These are phyloP conservation scores for Talaromyces pinophilus DNA, from an alignment of 2,329 filamentous ascomycete genomes.

Conservation along the genomic window DNA sequence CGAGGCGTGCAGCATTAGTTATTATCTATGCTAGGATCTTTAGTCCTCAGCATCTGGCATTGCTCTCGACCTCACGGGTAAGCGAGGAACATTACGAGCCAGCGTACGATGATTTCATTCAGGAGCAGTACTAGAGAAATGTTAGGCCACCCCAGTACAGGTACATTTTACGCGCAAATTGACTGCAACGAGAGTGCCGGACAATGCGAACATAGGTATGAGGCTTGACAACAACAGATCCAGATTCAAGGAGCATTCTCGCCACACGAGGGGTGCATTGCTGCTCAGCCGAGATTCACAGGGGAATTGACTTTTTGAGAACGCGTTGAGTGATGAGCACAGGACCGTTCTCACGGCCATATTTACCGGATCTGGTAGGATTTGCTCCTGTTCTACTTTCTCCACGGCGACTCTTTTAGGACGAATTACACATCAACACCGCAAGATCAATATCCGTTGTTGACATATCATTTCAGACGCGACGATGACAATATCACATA, in stretches of 20 bases:
- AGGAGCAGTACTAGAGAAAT: neutral
- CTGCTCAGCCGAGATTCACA: slow-evolving; percentile 13
- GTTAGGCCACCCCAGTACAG: neutral
- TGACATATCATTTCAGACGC: neutral
- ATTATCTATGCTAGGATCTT: neutral
- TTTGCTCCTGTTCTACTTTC: neutral
- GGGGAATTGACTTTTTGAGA: slow-evolving; percentile 14
- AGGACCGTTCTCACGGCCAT: slow-evolving; percentile 11
- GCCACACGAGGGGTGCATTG: neutral
- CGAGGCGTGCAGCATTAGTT: neutral
- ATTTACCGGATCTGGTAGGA: slow-evolving; percentile 11
- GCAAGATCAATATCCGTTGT: neutral
- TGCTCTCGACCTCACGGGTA: neutral
- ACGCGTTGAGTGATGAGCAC: neutral
- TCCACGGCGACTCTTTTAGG: neutral
- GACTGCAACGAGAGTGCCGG: neutral
- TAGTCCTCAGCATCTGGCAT: neutral
- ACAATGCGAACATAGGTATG: neutral
- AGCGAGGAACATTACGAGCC: neutral
- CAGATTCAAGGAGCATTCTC: neutral
- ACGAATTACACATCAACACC: neutral
- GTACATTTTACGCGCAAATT: neutral
- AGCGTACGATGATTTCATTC: neutral
- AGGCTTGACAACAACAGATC: neutral
- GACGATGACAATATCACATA: neutral